A percentile compares a stretch with the other conserved stretches of the same genome.
These are phyloP conservation scores for Phytophthora sansomeana DNA, from an alignment of 352 stramenopile genomes.

Conservation along the genomic window DNA sequence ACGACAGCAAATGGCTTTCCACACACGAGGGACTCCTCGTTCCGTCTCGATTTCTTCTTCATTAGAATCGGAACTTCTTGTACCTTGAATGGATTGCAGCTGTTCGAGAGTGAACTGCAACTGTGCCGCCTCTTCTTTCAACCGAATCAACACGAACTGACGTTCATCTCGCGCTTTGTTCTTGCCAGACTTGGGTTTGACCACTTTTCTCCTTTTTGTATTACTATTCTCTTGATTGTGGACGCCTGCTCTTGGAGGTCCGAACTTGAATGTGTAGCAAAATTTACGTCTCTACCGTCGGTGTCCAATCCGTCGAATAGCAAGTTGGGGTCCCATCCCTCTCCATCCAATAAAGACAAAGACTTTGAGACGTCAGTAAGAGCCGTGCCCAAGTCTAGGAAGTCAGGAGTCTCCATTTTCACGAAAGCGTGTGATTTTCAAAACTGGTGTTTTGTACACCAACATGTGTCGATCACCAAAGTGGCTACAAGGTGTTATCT, in stretches of 20 bases:
- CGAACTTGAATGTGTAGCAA: not conserved
- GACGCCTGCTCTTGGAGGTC: too few relatives aligned
- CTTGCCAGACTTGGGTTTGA: constrained; percentile 7
- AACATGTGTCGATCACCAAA: constrained; percentile 12
- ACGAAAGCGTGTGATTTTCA: too few relatives aligned
- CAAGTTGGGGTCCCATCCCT: constrained; percentile 14
- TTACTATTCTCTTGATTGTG: too few relatives aligned
- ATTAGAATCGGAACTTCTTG: constrained; percentile 11
- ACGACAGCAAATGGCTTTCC: constrained; percentile 19
- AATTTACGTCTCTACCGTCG: not conserved
- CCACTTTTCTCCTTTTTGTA: constrained; percentile 2
- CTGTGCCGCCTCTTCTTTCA: constrained; percentile 18
- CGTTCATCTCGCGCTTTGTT: constrained; percentile 35
- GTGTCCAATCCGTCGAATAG: constrained; percentile 17
- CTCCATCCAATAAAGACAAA: constrained; percentile 2
- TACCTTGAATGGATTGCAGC: constrained; percentile 6
- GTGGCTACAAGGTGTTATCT: constrained; percentile 19
- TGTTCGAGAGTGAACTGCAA: constrained; percentile 25
- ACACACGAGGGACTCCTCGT: constrained; percentile 8
- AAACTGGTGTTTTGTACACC: not conserved
- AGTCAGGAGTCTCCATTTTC: too few relatives aligned
- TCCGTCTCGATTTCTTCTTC: not conserved
- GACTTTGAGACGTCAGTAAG: not conserved
- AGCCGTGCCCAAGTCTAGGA: not conserved
- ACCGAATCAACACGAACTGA: constrained; percentile 15